phyloP scores from a whole-genome alignment of 1,139 yeast genomes.

The Barnettozyma hawaiiensis region DNA sequence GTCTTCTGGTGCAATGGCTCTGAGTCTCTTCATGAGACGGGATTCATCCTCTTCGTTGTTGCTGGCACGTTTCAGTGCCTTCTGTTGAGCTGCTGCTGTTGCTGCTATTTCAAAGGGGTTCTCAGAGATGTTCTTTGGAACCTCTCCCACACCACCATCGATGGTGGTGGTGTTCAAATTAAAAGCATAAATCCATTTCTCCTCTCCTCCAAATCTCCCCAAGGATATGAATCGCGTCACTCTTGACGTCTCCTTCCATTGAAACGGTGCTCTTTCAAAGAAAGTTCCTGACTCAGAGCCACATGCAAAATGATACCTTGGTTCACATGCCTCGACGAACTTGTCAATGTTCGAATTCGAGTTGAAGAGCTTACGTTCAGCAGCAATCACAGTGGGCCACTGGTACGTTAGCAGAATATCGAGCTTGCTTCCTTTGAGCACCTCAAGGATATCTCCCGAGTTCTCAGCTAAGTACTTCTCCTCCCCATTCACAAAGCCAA shows the following conservation, averaged over 20 bases:
- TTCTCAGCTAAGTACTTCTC: slow-evolving; percentile 23
- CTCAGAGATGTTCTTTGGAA: slow-evolving; percentile 24
- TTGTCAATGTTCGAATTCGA: slow-evolving; percentile 39
- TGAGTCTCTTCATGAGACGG: slow-evolving; percentile 11
- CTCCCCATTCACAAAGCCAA: slow-evolving; percentile 41
- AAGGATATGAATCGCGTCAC: slow-evolving; percentile 61
- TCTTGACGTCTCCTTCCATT: slow-evolving; percentile 36
- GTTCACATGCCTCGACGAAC: slow-evolving; percentile 40
- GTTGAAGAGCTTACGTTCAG: slow-evolving; percentile 28
- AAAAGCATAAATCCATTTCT: slow-evolving; percentile 75
- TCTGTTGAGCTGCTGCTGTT: slow-evolving; percentile 22
- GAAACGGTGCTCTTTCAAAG: slow-evolving; percentile 54
- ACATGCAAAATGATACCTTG: slow-evolving; percentile 61
- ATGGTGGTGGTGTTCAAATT: slow-evolving; percentile 30
- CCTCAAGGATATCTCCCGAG: slow-evolving; percentile 20
- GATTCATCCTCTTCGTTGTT: slow-evolving; percentile 9
- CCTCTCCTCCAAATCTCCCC: slow-evolving; percentile 48
- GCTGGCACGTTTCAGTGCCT: slow-evolving; percentile 7
- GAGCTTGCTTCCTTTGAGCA: slow-evolving; percentile 25
- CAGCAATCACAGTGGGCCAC: slow-evolving; percentile 56
- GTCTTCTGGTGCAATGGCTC: slow-evolving; percentile 41
- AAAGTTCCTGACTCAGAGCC: slow-evolving; percentile 46
- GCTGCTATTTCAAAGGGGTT: slow-evolving; percentile 33
- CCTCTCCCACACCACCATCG: too few relatives aligned
- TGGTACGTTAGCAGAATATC: slow-evolving; percentile 55